Evolutionary conservation across 163 green algal species (phyloP), one percentile per base, ranked within the genome.

Genomic region (Scenedesmus sp.): DNA sequence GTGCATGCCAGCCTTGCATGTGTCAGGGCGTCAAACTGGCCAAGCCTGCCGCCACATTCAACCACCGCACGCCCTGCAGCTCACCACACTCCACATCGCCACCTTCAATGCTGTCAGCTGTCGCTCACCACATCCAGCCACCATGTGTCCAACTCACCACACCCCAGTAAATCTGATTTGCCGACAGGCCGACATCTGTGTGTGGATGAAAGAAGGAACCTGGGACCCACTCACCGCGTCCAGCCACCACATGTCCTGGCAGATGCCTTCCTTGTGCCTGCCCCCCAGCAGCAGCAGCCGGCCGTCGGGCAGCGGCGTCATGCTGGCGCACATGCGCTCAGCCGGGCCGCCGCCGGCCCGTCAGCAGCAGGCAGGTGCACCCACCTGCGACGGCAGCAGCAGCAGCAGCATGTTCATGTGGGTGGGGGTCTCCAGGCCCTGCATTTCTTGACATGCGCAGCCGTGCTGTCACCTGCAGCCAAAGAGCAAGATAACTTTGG

Each of bases 281-380:
- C 93, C 93, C 0, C 93, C 93, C 80, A 94, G 51, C 93, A 95
- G 72, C 92, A 95, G 83, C 87, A 94, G 35, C 24, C 93, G 81
- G 22, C 85, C 93, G 40, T 81, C 91, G 15, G 81, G 43, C 83
- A 92, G 88, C 10, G 70, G 22, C 33, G 85, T 87, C 92, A 95
- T 46, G n/a, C 82, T 91, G 90, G 92, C 85, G 83, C 93, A 95
- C 93, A 95, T 95, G 84, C 92, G 90, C 91, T 95, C 93, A 22
- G 61, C 37, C 1, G 90, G 90, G 13, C 49, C 30, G 81, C 59
- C 81, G 15, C 18, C 26, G 81, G 26, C 81, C 46, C 81, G n/a
- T 72, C 68, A 46, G 51, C 85, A 73, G 46, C 59, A 18, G 68
- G 68, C 65, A 89, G 30, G 26, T 59, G 44, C 73, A 46, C 37